Evolutionary conservation across 371 early-diverging fungal species (phyloP).

Genomic region (Actinomucor elegans): DNA sequence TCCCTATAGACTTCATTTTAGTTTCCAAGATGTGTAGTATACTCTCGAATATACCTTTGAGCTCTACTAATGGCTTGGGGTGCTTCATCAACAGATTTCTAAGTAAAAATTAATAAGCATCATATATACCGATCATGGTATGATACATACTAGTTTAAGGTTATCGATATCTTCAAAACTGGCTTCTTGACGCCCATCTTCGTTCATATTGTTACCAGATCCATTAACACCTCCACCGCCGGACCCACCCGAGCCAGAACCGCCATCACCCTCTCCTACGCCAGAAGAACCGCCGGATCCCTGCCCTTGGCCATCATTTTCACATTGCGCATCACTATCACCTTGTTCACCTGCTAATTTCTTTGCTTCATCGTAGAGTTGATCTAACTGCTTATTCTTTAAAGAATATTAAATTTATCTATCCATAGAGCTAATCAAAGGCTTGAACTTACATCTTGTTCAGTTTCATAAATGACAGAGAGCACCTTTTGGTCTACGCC

Average conservation of each 20-base stretch:
- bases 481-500: conserved; percentile 69
- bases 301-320: conserved; percentile 33
- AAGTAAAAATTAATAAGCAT: not conserved
- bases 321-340: conserved; percentile 31
- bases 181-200: conserved; percentile 61
- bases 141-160: conserved; percentile 54
- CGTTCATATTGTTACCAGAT: conserved; percentile 45
- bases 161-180: conserved; percentile 67
- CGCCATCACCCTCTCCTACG: conserved; percentile 35
- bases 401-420: not conserved
- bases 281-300: conserved; percentile 26
- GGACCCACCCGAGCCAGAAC: conserved; percentile 31
- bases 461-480: conserved; percentile 66
- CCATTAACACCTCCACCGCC: conserved; percentile 45
- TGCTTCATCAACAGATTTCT: conserved; percentile 49
- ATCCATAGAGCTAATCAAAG: too few relatives aligned
- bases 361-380: conserved; percentile 34
- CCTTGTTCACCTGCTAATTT: conserved; percentile 41
- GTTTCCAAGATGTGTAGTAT: too few relatives aligned
- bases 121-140: too few relatives aligned
- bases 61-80: conserved; percentile 55
- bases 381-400: conserved; percentile 6
- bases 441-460: conserved; percentile 35
- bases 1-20: conserved; percentile 36
- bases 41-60: conserved; percentile 53